Evolutionary conservation across 1,139 yeast genomes (phyloP), one percentile per base, ranked within the genome.

Genomic region (Yamadazyma pseudoaaseri): DNA sequence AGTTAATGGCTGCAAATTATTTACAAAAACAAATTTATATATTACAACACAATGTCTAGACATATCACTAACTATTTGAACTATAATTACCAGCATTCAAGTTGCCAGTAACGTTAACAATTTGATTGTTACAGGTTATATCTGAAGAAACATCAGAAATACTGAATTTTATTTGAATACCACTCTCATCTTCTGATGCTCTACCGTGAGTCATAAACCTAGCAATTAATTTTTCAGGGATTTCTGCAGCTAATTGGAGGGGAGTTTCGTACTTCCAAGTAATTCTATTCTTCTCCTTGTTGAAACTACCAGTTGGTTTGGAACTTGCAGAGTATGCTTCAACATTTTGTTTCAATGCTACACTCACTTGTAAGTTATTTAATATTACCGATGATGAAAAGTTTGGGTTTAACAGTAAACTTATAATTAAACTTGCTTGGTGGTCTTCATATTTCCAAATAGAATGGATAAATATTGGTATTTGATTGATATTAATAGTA

Each of bases 281-380:
- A 37, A 90, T 81, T 58, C 96, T 77, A 48, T 79, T 84, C 52
- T 79, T 81, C 30, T 86, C 96, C 53, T 78, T 81, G 59, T 82
- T 86, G 66, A 87, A 87, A 1, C 94, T 76, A 33, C 96, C 97
- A 37, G 85, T 81, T 3, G 97, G 97, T 52, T 85, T 86, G 9
- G 95, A 84, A 41, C 89, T 79, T 1, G 96, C 97, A 16, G 87
- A 73, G 1, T 72, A 62, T 3, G 83, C 70, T 16, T 79, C 74
- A 24, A 69, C 63, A 11, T 51, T 48, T 13, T 43, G 34, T 29
- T 53, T 58, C 39, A 70, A 56, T 4, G 89, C 79, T 5, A 86
- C 95, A 9, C 86, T 77, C 7, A 90, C 79, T 20, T 79, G 71
- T 33, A 89, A 66, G 48, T 83, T 84, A 16, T 76, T 70, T 38